Percentiles rank a stretch among this genome's conserved stretches.
Conservation (phyloP, 306 rosid species). For the Sechiopsis laciniata region DNA sequence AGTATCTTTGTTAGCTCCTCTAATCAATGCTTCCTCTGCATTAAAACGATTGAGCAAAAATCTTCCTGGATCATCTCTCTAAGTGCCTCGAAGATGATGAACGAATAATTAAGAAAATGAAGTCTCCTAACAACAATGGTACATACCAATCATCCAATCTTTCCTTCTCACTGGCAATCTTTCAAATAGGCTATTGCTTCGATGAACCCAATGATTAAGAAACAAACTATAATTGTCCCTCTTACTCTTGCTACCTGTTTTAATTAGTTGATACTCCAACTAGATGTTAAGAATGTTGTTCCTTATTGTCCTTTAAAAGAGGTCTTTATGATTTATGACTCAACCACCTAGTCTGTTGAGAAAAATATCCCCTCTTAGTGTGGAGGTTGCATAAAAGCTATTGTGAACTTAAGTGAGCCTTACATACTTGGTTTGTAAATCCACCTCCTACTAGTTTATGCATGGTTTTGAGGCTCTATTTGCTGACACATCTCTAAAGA, state of each 20-base stretch:
- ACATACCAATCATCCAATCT: neutral
- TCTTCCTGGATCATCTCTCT: no score
- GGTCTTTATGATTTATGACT: neutral
- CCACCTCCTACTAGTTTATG: neutral
- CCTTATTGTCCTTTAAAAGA: neutral
- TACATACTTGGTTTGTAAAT: no score
- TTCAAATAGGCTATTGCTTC: neutral
- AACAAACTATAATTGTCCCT: neutral
- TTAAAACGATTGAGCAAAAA: no score
- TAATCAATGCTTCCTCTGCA: no score
- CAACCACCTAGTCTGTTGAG: neutral
- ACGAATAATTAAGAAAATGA: no score
- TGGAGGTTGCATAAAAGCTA: neutral
- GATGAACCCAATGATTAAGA: neutral
- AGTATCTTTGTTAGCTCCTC: no score
- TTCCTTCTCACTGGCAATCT: neutral
- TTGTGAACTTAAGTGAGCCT: neutral
- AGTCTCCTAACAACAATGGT: neutral
- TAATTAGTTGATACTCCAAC: neutral
- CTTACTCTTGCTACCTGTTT: neutral
- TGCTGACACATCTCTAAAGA: neutral
- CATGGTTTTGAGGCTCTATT: neutral
- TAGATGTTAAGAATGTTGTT: neutral
- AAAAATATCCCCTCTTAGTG: neutral
- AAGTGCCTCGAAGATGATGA: no score